Evolutionary conservation across 441 rosid genomes (phyloP).

Genomic region (Manihot esculenta): DNA sequence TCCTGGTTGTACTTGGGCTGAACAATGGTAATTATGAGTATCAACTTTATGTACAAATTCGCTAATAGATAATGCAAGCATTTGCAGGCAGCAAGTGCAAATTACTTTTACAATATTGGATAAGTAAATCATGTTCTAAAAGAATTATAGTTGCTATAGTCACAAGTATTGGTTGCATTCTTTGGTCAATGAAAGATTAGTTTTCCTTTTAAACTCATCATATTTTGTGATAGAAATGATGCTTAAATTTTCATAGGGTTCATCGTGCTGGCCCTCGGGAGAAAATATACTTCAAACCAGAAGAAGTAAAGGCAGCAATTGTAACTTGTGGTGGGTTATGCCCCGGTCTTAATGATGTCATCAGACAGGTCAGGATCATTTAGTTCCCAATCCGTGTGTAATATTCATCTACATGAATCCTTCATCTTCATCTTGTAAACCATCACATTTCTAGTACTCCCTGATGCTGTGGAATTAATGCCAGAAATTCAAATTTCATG

Average conservation of each 20-base stretch:
- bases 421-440: slow-evolving; percentile 1
- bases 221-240: slow-evolving; percentile 13
- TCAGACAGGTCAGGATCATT: slow-evolving; percentile 67
- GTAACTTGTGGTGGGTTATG: slow-evolving; percentile 98
- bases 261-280: slow-evolving; percentile 98
- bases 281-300: slow-evolving; percentile 86
- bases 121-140: not conserved
- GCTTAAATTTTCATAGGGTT: slow-evolving; percentile 50
- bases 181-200: not conserved
- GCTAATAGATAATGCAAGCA: slow-evolving; percentile 9
- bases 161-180: not conserved
- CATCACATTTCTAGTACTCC: not conserved
- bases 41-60: not conserved
- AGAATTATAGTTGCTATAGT: slow-evolving; percentile 4
- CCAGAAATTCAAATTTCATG: slow-evolving; percentile 7
- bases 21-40: slow-evolving; percentile 69
- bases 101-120: not conserved
- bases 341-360: slow-evolving; percentile 98
- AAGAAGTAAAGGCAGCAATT: slow-evolving; percentile 92
- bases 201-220: slow-evolving; percentile 5
- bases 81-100: not conserved
- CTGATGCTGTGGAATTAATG: not conserved
- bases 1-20: slow-evolving; percentile 87
- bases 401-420: slow-evolving; percentile 2
- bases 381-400: slow-evolving; percentile 14